A percentile compares a stretch with the other conserved stretches of the same genome.
These are phyloP conservation scores for Isabelozyma rhagii DNA, from an alignment of 805 yeast species.

Conservation along the genomic window DNA sequence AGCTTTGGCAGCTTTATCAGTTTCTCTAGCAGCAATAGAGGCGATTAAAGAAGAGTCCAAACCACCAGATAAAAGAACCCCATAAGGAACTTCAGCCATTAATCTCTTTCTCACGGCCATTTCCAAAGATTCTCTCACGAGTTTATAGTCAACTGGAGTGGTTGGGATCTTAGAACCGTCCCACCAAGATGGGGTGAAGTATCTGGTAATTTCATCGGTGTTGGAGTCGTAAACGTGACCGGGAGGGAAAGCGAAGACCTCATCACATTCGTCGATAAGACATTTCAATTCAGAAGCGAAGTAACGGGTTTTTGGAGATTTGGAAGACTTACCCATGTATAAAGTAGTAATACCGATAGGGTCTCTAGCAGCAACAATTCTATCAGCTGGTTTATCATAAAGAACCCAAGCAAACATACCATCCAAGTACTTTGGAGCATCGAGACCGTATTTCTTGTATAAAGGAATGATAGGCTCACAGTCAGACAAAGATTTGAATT, in stretches of 20 bases:
- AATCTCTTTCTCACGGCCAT: conserved; percentile 97
- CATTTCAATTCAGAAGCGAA: conserved; percentile 96
- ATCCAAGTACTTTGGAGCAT: conserved; percentile 88
- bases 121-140: conserved; percentile 79
- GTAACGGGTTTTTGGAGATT: conserved; percentile 71
- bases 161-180: conserved; percentile 75
- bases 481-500: conserved; percentile 83
- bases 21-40: conserved; percentile 94
- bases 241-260: conserved; percentile 92
- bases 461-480: conserved; percentile 98
- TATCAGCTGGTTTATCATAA: conserved; percentile 78
- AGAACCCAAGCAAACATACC: conserved; percentile 98
- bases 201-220: conserved; percentile 82
- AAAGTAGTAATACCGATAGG: conserved; percentile 97
- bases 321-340: conserved; percentile 83
- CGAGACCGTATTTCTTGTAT: conserved; percentile 79
- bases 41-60: conserved; percentile 96
- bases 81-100: conserved; percentile 99
- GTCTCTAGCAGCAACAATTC: conserved; percentile 95
- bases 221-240: conserved; percentile 95
- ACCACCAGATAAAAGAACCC: conserved; percentile 96
- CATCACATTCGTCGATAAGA: conserved; percentile 91
- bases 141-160: conserved; percentile 66
- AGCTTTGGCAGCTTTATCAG: conserved; percentile 64
- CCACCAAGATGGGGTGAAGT: conserved; percentile 94